These are phyloP conservation scores for Cyanidioschyzon merolae DNA, from an alignment of 23 red algal species.

Conservation along the genomic window DNA sequence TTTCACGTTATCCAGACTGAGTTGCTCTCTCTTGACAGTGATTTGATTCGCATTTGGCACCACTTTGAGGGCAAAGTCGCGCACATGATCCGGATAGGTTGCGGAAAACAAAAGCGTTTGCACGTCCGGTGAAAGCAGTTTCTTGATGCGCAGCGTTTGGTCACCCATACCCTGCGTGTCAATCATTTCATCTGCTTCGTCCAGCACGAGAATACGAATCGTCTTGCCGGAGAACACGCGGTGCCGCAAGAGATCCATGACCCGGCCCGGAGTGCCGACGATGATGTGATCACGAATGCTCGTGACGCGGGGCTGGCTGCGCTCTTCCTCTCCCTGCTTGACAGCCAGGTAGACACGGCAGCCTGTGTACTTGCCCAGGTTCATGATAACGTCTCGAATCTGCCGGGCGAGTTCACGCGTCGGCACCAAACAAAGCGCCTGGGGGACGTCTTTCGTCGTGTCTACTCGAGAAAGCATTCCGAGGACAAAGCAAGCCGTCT, in stretches of 20 bases:
- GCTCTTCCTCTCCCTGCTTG: conserved; percentile 68
- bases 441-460: conserved; percentile 19
- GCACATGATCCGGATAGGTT: conserved; percentile 72
- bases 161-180: conserved; percentile 91
- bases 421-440: conserved; percentile 88
- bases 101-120: conserved; percentile 87
- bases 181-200: conserved; percentile 96
- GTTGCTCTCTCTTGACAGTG: conserved; percentile 70
- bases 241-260: conserved; percentile 68
- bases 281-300: conserved; percentile 55
- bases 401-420: conserved; percentile 88
- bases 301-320: conserved; percentile 13
- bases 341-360: conserved; percentile 42
- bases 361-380: conserved; percentile 72
- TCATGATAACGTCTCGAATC: conserved; percentile 59
- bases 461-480: conserved; percentile 76
- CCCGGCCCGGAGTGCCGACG: conserved; percentile 77
- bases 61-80: conserved; percentile 45
- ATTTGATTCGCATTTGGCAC: conserved; percentile 84
- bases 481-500: conserved; percentile 93
- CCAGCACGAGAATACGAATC: conserved; percentile 80
- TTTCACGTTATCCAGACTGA: conserved; percentile 65
- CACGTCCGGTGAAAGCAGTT: conserved; percentile 36
- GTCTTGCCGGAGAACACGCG: conserved; percentile 30
- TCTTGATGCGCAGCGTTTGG: conserved; percentile 83